A percentile compares a stretch with the other conserved stretches of the same genome.
These are phyloP conservation scores for Candida piceae DNA, from an alignment of 805 yeast genomes.

Conservation along the genomic window DNA sequence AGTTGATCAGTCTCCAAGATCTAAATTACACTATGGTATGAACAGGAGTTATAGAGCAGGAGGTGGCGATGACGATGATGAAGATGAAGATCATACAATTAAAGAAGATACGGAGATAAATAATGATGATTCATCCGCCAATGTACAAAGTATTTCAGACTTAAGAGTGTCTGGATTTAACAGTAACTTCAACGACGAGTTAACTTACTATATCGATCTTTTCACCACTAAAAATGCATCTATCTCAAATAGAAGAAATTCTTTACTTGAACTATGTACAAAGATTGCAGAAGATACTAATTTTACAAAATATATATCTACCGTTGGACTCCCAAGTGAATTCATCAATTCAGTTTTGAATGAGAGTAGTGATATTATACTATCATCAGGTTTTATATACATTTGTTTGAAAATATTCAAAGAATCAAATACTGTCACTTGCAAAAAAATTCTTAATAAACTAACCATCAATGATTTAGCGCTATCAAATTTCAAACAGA, in stretches of 20 bases:
- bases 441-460: neutral
- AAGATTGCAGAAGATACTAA: conserved; percentile 16
- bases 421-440: conserved; percentile 2
- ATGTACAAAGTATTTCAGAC: conserved; percentile 22
- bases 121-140: conserved; percentile 2
- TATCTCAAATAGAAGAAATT: conserved; percentile 9
- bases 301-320: conserved; percentile 14
- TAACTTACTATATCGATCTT: conserved; percentile 11
- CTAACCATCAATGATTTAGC: neutral
- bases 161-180: conserved; percentile 31
- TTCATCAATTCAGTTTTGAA: conserved; percentile 3
- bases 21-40: conserved; percentile 24
- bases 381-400: conserved; percentile 4
- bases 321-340: conserved; percentile 10
- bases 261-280: conserved; percentile 24
- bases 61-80: conserved; percentile 9
- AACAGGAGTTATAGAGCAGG: conserved; percentile 24
- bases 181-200: conserved; percentile 13
- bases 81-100: too few relatives aligned
- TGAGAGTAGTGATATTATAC: conserved; percentile 4
- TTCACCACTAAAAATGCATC: conserved; percentile 11
- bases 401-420: conserved; percentile 2
- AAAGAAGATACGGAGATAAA: too few relatives aligned
- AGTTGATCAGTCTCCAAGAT: too few relatives aligned
- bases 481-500: neutral